Evolutionary conservation across 352 stramenopile species (phyloP).

Genomic region (Phytophthora foliorum): DNA sequence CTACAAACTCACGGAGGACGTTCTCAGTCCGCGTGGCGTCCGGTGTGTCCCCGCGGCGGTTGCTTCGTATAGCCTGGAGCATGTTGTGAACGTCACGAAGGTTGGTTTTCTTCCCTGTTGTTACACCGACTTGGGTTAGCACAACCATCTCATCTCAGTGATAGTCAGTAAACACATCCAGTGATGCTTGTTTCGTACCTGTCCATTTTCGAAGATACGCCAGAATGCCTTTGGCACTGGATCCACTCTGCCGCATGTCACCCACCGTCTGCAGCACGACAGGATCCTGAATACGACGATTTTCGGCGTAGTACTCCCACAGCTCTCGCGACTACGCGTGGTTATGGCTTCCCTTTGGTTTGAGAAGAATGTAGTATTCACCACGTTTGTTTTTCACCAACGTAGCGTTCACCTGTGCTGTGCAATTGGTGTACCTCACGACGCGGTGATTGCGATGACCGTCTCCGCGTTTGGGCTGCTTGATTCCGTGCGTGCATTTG

Average conservation of each 20-base stretch:
- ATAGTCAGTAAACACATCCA: no score
- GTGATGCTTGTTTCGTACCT: no score
- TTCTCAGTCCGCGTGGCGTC: slow-evolving; percentile 1
- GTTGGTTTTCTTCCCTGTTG: slow-evolving; percentile 1
- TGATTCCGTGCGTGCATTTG: slow-evolving; percentile 6
- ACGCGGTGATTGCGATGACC: background rate
- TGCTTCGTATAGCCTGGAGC: slow-evolving; percentile 2
- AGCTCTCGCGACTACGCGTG: background rate
- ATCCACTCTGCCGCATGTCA: slow-evolving; percentile 8
- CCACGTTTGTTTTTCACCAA: background rate
- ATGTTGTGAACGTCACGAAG: slow-evolving; percentile 16
- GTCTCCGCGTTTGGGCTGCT: background rate
- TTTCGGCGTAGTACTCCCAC: slow-evolving; percentile 17
- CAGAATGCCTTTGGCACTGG: slow-evolving; percentile 5
- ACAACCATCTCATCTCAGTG: no score
- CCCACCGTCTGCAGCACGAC: background rate
- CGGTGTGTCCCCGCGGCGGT: background rate
- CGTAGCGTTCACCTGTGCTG: background rate
- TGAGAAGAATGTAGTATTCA: slow-evolving; percentile 4
- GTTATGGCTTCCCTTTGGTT: slow-evolving; percentile 7
- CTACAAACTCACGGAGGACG: slow-evolving; percentile 7
- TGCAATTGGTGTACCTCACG: slow-evolving; percentile 4
- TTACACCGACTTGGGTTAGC: no score
- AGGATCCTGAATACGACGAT: background rate
- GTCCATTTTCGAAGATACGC: slow-evolving; percentile 7